Conservation (phyloP, 306 rosid species). For the Luffa aegyptiaca region DNA sequence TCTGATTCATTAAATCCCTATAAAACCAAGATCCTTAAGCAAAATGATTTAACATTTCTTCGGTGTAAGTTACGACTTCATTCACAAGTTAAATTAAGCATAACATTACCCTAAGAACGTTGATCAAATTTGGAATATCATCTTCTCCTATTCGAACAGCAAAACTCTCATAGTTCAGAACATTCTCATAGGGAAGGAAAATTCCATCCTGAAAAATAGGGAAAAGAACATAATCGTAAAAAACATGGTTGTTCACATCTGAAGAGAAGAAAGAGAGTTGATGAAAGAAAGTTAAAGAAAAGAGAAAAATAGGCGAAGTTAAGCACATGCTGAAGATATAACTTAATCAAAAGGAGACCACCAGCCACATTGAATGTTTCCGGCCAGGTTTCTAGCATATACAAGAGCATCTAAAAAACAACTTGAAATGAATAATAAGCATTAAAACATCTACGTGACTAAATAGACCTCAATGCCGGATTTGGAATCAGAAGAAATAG, state of each 20-base stretch:
- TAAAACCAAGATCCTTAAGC: background rate
- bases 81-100: background rate
- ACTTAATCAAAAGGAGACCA: background rate
- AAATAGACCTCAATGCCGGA: background rate
- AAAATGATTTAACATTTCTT: background rate
- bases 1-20: constrained; percentile 69
- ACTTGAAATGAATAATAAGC: background rate
- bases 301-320: background rate
- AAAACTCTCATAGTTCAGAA: constrained; percentile 75
- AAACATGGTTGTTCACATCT: background rate
- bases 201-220: constrained; percentile 62
- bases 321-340: background rate
- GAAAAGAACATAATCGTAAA: constrained; percentile 3
- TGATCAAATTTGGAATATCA: constrained; percentile 64
- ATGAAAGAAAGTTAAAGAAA: background rate
- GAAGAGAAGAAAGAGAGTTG: background rate
- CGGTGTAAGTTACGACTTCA: background rate
- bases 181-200: constrained; percentile 80
- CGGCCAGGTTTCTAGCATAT: background rate
- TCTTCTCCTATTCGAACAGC: constrained; percentile 73
- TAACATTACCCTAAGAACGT: constrained; percentile 52
- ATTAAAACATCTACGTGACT: background rate
- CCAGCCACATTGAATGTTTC: background rate
- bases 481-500: background rate
- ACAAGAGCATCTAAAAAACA: background rate